Evolutionary conservation across 257 asterid genomes (phyloP).

Genomic region (Paulownia fortunei): DNA sequence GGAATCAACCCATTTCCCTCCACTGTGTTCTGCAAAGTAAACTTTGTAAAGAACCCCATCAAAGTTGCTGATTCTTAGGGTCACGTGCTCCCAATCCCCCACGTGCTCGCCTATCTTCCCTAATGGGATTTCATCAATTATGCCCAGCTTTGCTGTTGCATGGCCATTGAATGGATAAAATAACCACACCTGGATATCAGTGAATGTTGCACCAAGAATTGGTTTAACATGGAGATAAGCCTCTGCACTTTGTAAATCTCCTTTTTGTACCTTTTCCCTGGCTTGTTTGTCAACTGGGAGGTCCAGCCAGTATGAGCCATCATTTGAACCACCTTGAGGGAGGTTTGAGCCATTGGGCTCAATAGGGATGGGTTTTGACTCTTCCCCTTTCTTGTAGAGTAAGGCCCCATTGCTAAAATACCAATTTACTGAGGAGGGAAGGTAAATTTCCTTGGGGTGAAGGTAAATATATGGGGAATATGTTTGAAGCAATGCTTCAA

Average conservation of each 20-base stretch:
- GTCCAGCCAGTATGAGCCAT: constrained; percentile 76
- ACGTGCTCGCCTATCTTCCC: constrained; percentile 84
- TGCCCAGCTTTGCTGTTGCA: constrained; percentile 64
- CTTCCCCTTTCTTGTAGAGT: constrained; percentile 58
- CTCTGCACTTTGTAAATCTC: constrained; percentile 62
- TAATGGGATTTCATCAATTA: constrained; percentile 44
- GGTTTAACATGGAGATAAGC: constrained; percentile 77
- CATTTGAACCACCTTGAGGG: constrained; percentile 79
- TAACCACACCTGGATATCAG: constrained; percentile 81
- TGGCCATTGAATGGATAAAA: constrained; percentile 93
- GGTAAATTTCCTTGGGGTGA: constrained; percentile 69
- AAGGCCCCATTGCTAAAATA: constrained; percentile 64
- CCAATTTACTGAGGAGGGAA: constrained; percentile 87
- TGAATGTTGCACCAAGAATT: constrained; percentile 68
- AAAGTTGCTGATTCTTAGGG: constrained; percentile 83
- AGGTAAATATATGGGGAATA: constrained; percentile 75
- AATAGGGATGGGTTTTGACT: constrained; percentile 57
- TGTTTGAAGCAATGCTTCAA: constrained; percentile 48
- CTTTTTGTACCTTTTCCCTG: constrained; percentile 48
- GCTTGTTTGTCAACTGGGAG: constrained; percentile 54
- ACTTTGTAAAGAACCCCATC: constrained; percentile 62
- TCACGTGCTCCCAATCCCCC: constrained; percentile 96
- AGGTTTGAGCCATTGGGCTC: constrained; percentile 69
- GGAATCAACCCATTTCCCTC: constrained; percentile 75
- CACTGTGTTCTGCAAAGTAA: constrained; percentile 69